Evolutionary conservation across 2,329 filamentous ascomycete species (phyloP), one percentile per base, ranked within the genome.

Genomic region (Didymella lethalis): DNA sequence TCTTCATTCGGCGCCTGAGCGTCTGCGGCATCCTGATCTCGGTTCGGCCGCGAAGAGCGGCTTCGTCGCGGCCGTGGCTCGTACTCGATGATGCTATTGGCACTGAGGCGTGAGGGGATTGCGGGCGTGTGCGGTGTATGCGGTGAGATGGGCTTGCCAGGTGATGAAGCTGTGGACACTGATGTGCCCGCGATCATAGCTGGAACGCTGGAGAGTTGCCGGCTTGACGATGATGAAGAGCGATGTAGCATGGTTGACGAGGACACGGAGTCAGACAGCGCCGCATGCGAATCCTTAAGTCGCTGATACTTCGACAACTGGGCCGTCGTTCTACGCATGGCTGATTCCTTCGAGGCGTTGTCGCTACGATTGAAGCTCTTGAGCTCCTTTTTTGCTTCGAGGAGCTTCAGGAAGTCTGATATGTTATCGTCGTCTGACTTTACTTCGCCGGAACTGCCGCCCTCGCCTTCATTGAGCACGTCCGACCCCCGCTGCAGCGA

Each of bases 101-200:
- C 92, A 72, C 92, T 96, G 23, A 99, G 81, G n/a, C 95, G 86
- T 7, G 93, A 97, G 20, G 94, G 94, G 28, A 98, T 92, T 11
- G 93, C 93, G 4, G 95, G 95, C 0, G 93, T 96, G 71, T 98
- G 93, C 1, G 93, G 92, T 0, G 92, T 97, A 72, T 94, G 92
- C 10, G 91, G 93, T 2, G 92, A 97, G 18, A 96, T 85, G 0
- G 93, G 92, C 70, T 97, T 97, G 56, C 81, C 92, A 1, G 93
- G 93, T 10, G 93, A 97, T 0, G 93, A 94, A 0, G 92, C 94
- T 11, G 89, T 89, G 4, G 93, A 97, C 64, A 92, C 83, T 0
- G 91, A 92, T 4, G 89, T 90, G 7, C 84, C 85, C 25, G 80
- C 83, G 48, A 86, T 78, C 80, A 88, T 85, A 6, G 84, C 83